Conservation (phyloP, 345 rosid species). For the Acer yangbiense region DNA sequence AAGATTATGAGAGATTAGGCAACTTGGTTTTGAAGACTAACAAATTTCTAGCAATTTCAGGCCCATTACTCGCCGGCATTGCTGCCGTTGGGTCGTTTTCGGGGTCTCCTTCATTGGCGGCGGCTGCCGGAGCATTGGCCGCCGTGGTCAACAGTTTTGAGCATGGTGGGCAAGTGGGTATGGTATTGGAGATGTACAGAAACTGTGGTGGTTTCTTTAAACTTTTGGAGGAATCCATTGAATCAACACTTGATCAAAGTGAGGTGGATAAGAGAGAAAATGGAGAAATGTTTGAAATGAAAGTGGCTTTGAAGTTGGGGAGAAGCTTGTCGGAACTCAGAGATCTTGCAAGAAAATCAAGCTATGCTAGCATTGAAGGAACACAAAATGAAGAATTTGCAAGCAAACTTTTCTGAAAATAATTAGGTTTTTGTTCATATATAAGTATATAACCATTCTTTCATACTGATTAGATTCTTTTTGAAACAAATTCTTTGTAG, state of each 20-base stretch:
- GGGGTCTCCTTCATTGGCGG: slow-evolving; percentile 22
- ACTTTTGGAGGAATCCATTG: slow-evolving; percentile 36
- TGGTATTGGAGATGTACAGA: slow-evolving; percentile 62
- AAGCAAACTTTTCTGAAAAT: slow-evolving; percentile 43
- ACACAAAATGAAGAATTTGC: slow-evolving; percentile 38
- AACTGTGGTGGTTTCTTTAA: slow-evolving; percentile 45
- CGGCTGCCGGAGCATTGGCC: slow-evolving; percentile 41
- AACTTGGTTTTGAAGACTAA: slow-evolving; percentile 40
- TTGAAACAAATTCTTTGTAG: background rate
- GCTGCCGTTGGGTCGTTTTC: slow-evolving; percentile 38
- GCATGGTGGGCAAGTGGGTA: slow-evolving; percentile 56
- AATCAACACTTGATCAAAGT: slow-evolving; percentile 23
- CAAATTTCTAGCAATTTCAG: slow-evolving; percentile 48
- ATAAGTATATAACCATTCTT: background rate
- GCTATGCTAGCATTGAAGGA: slow-evolving; percentile 13
- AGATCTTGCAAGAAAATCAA: slow-evolving; percentile 38
- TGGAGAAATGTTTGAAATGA: slow-evolving; percentile 42
- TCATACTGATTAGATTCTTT: background rate
- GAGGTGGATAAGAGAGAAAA: slow-evolving; percentile 35
- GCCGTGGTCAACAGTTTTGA: slow-evolving; percentile 36
- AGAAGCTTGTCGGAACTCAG: slow-evolving; percentile 52
- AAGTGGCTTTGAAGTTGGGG: slow-evolving; percentile 47
- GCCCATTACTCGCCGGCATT: slow-evolving; percentile 42
- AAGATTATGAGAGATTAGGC: slow-evolving; percentile 48
- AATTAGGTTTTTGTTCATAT: background rate